Evolutionary conservation across 257 asterid species (phyloP), one percentile per base, ranked within the genome.

Genomic region (Perilla frutescens): DNA sequence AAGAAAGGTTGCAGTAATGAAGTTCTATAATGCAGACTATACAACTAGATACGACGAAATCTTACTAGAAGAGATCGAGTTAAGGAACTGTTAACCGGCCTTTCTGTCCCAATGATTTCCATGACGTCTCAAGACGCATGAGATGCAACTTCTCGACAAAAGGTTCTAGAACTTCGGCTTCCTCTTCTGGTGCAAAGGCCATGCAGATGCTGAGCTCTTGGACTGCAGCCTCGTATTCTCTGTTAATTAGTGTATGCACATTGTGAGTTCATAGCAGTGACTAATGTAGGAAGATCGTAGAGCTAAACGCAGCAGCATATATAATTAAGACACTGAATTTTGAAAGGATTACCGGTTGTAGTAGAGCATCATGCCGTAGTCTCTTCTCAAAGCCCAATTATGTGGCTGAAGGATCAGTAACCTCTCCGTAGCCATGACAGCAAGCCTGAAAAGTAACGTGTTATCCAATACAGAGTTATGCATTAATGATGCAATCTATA

Each of bases 181-280:
- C 96, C 64, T 91, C 97, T 75, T 93, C 98, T 0, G 98, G 98
- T 45, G 97, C 97, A 73, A 93, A 91, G 7, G 91, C 97, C 98
- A 93, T 88, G 83, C 96, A 93, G 70, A 93, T 89, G 89, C 98
- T 93, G 13, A 93, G 97, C 82, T 93, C 98, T 86, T 87, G 96
- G 45, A 93, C 92, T 0, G 97, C 97, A 36, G 85, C 89, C 79
- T 83, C 93, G 62, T 89, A 93, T 62, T 91, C 91, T 86, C 98
- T 93, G 89, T n/a, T 20, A 62, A 11, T 37, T 5, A 61, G 53
- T 37, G 6, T 7, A 54, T 8, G 41, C 55, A 55, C 12, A 0
- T 66, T 13, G 48, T 62, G 41, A 54, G 29, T 26, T 26, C 11
- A 47, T 4, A 66, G 11, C 51, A 48, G 13, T 2, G 29, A 47